Conservation (phyloP, 305 asterid species). For the Fraxinus latifolia region DNA sequence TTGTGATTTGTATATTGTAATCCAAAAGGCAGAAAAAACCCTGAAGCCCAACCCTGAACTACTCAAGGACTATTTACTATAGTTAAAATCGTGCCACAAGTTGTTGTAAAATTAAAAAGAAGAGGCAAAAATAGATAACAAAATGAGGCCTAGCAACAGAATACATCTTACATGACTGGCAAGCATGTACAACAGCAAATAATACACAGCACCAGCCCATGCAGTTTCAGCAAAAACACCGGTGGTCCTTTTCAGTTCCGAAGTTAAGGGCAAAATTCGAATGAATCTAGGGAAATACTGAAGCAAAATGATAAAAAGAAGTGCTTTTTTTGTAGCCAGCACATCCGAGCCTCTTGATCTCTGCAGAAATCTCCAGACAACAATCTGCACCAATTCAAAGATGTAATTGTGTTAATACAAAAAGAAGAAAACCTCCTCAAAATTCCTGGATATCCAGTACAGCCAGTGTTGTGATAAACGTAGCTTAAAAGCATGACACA, state of each 20-base stretch:
- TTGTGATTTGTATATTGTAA: not conserved
- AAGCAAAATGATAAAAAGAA: conserved; percentile 71
- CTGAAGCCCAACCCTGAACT: not conserved
- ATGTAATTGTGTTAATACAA: conserved; percentile 2
- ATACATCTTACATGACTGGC: conserved; percentile 90
- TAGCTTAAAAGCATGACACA: not conserved
- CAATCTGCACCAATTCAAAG: conserved; percentile 57
- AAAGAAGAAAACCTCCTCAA: conserved; percentile 5
- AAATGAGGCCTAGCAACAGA: conserved; percentile 13
- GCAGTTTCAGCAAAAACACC: conserved; percentile 99
- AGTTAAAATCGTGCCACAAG: not conserved
- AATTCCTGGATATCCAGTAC: conserved; percentile 7
- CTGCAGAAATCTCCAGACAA: conserved; percentile 87
- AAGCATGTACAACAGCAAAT: conserved; percentile 92
- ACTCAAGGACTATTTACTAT: not conserved
- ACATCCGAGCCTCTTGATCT: conserved; percentile 94
- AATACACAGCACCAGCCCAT: conserved; percentile 99
- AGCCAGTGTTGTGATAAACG: not conserved
- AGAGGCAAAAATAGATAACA: not conserved
- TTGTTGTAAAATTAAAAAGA: not conserved
- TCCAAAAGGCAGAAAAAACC: not conserved
- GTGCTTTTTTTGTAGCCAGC: conserved; percentile 78
- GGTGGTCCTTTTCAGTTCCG: conserved; percentile 93
- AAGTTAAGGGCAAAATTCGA: conserved; percentile 71
- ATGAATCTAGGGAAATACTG: conserved; percentile 84